Base-by-base conservation (phyloP, 139 green algal genomes). In the Chlorella sorokiniana region DNA sequence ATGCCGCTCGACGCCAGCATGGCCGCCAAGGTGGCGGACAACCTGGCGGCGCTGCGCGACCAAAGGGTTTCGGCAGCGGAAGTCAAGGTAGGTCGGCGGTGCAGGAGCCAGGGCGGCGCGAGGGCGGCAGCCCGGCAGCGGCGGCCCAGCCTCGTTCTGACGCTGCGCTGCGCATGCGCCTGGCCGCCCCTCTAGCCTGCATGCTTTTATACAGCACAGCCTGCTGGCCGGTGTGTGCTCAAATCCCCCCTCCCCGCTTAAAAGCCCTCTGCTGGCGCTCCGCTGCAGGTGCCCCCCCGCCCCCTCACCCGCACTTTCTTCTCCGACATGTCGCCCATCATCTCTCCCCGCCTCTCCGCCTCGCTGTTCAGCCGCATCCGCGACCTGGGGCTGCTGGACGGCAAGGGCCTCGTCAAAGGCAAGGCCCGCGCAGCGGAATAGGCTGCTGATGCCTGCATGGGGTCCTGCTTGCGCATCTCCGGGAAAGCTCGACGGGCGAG, bases 1-100 rank as follows among this genome's bases (percentile, higher is more conserved):
- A 78, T 78, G 71, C 44, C 65, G 20, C 65, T 9, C 4, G 65
- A 72, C 20, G 37, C 65, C 29, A 38, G 51, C 72, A 79, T 79
- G 73, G 73, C 27, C 18, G 37, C 25, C 54, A 79, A 79, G 73
- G 73, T 69, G 54, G 48, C 33, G 4, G 48, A 65, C 4, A 69
- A 69, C 33, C 3, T 79, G 38, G 73, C 35, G 0, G 73, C 73
- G 37, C 54, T 79, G 38, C 35, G 37, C 9, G 52, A 18, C 23
- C 5, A 23, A 23, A 4, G 27, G 33, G 37, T 68, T 23, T 35
- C 52, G 2, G 73, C 45, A 0, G 71, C 31, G 2, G 48, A 78
- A 38, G 48, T 78, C 25, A 29, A 40, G 69, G 69, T 76, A 27
- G 29, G 69, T 9, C 20, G 41, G 11, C 29, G 29, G 22, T 25